These are phyloP conservation scores for Teunomyces panamensis DNA, from an alignment of 805 yeast species.

Conservation along the genomic window DNA sequence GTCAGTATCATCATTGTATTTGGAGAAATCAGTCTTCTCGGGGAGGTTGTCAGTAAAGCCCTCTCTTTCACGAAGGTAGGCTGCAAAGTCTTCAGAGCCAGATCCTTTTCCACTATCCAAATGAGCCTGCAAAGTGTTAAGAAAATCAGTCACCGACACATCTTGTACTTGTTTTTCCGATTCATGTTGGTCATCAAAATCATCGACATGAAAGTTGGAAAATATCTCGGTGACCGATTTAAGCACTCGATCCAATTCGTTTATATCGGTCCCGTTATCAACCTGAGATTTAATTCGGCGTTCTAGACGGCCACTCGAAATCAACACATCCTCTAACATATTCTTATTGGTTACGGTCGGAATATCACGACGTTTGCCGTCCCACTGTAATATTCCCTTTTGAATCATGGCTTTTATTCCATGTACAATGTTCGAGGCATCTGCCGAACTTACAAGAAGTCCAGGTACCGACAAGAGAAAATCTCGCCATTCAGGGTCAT, in stretches of 20 bases:
- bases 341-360: not conserved
- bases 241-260: not conserved
- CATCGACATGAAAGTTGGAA: not conserved
- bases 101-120: constrained; percentile 4
- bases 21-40: not conserved
- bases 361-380: not conserved
- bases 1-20: constrained; percentile 14
- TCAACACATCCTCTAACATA: not conserved
- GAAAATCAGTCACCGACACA: not conserved
- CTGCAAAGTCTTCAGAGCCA: constrained; percentile 7
- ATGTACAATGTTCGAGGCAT: not conserved
- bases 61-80: constrained; percentile 6
- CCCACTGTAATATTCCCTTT: not conserved
- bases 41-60: not conserved
- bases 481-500: not conserved
- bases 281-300: no score
- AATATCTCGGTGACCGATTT: no score
- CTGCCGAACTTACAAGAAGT: not conserved
- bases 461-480: not conserved
- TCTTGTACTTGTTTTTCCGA: constrained; percentile 1
- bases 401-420: not conserved
- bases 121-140: not conserved
- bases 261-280: no score
- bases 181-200: not conserved
- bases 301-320: not conserved